Percentiles rank a stretch among this genome's conserved stretches.
Conservation (phyloP, 345 rosid genomes). For the Eucalyptus paniculata region DNA sequence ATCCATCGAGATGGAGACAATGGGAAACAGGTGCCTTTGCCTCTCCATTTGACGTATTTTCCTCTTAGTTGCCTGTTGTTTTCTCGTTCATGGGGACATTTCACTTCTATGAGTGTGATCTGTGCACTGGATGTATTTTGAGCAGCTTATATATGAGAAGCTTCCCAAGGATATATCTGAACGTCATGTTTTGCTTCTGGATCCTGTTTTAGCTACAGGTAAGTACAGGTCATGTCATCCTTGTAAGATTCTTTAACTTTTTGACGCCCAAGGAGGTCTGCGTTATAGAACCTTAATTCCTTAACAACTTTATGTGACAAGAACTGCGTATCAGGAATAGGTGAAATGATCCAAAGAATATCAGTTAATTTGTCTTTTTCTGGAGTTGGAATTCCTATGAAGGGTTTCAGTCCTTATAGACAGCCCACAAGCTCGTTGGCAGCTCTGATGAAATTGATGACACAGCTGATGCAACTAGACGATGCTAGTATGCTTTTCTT, state of each 20-base stretch:
- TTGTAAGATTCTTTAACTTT: not conserved
- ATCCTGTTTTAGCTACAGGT: conserved; percentile 96
- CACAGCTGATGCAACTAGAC: not conserved
- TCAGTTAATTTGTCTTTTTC: not conserved
- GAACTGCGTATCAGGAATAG: not conserved
- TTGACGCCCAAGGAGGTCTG: not conserved
- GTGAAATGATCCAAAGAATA: not conserved
- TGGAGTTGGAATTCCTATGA: not conserved
- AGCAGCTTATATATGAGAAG: conserved; percentile 94
- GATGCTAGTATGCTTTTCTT: not conserved
- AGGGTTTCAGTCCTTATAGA: not conserved
- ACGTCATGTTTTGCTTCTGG: conserved; percentile 93
- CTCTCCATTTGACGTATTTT: not conserved
- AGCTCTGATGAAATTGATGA: not conserved
- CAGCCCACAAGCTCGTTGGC: not conserved
- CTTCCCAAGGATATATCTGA: conserved; percentile 94
- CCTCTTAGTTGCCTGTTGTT: not conserved
- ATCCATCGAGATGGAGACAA: conserved; percentile 98
- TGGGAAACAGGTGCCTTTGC: conserved; percentile 59
- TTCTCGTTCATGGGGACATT: not conserved
- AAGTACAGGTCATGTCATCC: not conserved
- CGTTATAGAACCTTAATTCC: not conserved
- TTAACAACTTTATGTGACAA: not conserved
- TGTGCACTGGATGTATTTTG: not conserved
- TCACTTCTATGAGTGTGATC: not conserved